These are phyloP conservation scores for Cronartium quercuum DNA, from an alignment of 1,284 basidiomycete genomes.

Conservation along the genomic window DNA sequence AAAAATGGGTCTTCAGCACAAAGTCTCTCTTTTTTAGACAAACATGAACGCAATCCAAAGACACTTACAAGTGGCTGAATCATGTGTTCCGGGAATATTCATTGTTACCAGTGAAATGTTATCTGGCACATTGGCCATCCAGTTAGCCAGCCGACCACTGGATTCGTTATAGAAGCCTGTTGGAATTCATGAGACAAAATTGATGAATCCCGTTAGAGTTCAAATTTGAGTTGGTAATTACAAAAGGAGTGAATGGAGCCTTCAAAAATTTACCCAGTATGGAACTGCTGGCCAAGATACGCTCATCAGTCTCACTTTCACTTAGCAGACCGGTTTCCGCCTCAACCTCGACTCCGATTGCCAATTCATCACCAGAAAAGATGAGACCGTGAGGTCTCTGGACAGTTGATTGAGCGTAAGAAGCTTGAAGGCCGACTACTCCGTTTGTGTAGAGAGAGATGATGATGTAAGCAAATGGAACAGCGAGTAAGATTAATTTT, in stretches of 20 bases:
- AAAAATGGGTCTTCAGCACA: neutral
- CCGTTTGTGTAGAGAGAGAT: neutral
- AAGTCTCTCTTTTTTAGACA: neutral
- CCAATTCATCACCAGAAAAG: neutral
- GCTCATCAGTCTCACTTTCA: neutral
- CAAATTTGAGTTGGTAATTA: too few species aligned
- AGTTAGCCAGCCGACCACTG: slow-evolving; percentile 20
- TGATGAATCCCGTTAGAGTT: too few species aligned
- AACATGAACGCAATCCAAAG: slow-evolving; percentile 1
- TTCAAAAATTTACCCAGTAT: neutral
- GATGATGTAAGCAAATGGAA: neutral
- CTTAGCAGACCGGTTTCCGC: neutral
- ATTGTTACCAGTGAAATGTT: slow-evolving; percentile 37
- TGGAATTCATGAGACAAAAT: neutral
- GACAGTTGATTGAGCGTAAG: neutral
- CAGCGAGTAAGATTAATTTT: neutral
- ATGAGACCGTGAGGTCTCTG: neutral
- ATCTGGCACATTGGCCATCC: slow-evolving; percentile 42
- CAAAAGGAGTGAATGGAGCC: too few species aligned
- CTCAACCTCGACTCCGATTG: neutral
- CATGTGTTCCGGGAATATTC: slow-evolving; percentile 43
- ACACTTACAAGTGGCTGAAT: slow-evolving; percentile 40
- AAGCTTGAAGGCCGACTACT: neutral
- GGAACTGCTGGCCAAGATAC: neutral
- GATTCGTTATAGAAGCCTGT: slow-evolving; percentile 30